phyloP scores from a whole-genome alignment of 441 rosid genomes.

The Populus hybrid region DNA sequence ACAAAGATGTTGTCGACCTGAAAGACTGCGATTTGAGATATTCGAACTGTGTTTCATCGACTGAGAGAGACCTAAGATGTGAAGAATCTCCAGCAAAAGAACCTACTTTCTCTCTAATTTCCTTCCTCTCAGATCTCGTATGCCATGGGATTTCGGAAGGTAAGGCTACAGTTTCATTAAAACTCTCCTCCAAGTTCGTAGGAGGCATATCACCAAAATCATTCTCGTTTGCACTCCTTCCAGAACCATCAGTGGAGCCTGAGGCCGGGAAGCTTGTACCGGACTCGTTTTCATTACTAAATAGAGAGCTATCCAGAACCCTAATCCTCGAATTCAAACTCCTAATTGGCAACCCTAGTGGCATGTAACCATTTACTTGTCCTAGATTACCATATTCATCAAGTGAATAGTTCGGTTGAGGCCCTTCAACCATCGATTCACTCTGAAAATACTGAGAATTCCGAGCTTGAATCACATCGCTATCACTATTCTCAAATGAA shows the following conservation, averaged over 20 bases:
- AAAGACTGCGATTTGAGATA: too few species aligned
- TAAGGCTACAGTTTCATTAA: constrained; percentile 27
- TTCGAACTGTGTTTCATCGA: too few species aligned
- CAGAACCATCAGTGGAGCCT: constrained; percentile 14
- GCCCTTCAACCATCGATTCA: constrained; percentile 51
- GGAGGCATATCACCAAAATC: constrained; percentile 30
- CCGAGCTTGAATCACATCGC: constrained; percentile 46
- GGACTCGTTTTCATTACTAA: constrained; percentile 28
- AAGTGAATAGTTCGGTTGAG: constrained; percentile 43
- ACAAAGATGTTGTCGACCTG: too few species aligned
- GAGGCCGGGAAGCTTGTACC: constrained; percentile 29
- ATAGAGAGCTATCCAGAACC: constrained; percentile 18
- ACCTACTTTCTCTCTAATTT: constrained; percentile 25
- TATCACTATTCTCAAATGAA: constrained; percentile 22
- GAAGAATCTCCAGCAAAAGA: constrained; percentile 11
- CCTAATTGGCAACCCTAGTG: constrained; percentile 59
- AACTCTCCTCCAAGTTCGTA: constrained; percentile 33
- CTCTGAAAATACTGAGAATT: constrained; percentile 52
- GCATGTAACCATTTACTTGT: constrained; percentile 26
- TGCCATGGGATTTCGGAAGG: constrained; percentile 39
- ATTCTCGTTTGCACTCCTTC: constrained; percentile 20
- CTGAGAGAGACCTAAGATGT: too few species aligned
- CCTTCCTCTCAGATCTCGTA: constrained; percentile 40
- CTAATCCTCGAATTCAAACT: constrained; percentile 21
- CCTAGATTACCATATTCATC: constrained; percentile 29